A percentile compares a stretch with the other conserved stretches of the same genome.
Conservation (phyloP, 345 rosid genomes). For the Eucalyptus leucophloia region DNA sequence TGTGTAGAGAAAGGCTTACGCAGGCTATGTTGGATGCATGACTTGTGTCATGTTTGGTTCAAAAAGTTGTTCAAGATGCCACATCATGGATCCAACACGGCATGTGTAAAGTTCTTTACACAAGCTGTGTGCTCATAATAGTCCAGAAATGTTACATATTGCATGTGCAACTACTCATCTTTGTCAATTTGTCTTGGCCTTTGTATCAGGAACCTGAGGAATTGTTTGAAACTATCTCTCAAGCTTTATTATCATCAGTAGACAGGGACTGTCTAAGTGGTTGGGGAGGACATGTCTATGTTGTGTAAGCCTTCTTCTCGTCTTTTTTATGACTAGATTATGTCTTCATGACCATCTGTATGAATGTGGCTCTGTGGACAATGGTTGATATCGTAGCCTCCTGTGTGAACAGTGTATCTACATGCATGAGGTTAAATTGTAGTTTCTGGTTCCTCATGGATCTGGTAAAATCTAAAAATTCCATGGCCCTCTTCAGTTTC, state of each 20-base stretch:
- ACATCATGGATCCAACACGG: background rate
- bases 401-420: background rate
- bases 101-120: background rate
- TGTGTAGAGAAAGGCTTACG: background rate
- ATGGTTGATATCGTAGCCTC: background rate
- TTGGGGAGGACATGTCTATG: conserved; percentile 95
- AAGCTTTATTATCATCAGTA: conserved; percentile 82
- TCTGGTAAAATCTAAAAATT: background rate
- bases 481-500: background rate
- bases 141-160: background rate
- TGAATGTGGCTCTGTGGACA: background rate
- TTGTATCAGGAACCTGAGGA: conserved; percentile 76
- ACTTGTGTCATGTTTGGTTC: background rate
- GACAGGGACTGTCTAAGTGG: conserved; percentile 98
- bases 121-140: background rate
- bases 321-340: background rate
- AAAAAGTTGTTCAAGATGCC: background rate
- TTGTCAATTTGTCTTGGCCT: background rate
- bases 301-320: conserved; percentile 58
- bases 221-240: conserved; percentile 75
- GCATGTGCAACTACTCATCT: background rate
- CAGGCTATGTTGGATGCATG: background rate
- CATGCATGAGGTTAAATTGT: background rate
- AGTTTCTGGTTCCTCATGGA: background rate
- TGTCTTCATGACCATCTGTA: background rate